A percentile compares a stretch with the other conserved stretches of the same genome.
phyloP scores from a whole-genome alignment of 2,329 filamentous ascomycete genomes.

The Sclerotinia sclerotiorum region DNA sequence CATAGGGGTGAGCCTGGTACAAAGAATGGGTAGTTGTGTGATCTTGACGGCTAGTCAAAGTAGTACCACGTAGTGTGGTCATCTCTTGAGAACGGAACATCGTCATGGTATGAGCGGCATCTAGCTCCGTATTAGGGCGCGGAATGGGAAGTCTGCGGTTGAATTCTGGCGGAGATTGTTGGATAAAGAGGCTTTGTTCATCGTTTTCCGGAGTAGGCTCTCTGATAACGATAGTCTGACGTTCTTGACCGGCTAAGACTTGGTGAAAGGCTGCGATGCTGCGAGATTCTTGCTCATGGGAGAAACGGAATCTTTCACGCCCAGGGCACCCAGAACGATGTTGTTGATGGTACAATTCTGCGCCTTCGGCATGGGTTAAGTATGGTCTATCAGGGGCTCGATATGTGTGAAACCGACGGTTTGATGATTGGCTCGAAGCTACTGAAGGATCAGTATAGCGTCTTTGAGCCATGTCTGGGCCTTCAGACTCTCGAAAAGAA shows the following conservation, averaged over 20 bases:
- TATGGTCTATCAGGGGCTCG: neutral
- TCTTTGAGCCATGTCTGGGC: neutral
- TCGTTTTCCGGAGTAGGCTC: neutral
- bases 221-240: neutral
- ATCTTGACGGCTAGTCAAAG: too few species aligned
- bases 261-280: neutral
- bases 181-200: neutral
- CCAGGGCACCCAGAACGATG: neutral
- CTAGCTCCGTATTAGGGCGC: neutral
- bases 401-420: neutral
- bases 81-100: constrained; percentile 4
- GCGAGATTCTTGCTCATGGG: neutral
- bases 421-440: neutral
- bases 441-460: neutral
- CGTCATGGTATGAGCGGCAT: neutral
- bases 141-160: neutral
- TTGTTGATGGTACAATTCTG: neutral
- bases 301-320: neutral
- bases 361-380: neutral
- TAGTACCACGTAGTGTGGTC: neutral
- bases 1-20: neutral
- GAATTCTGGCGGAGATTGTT: neutral
- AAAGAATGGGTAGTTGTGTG: fast-evolving
- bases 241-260: neutral
- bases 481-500: neutral